phyloP scores from a whole-genome alignment of 2,329 filamentous ascomycete species.

The Aciculosporium take region DNA sequence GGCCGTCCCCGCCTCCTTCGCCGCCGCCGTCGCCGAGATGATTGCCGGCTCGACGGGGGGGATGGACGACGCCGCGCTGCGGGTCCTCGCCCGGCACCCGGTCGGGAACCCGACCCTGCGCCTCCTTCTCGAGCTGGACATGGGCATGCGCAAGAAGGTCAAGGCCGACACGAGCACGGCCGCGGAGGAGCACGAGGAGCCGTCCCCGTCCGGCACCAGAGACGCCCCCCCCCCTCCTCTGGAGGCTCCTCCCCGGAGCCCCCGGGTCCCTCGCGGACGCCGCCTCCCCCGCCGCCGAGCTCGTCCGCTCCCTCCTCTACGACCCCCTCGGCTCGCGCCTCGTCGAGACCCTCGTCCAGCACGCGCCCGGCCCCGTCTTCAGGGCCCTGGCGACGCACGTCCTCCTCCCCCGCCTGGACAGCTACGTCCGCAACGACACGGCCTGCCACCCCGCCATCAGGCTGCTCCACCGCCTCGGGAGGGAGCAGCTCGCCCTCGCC shows the following conservation, averaged over 20 bases:
- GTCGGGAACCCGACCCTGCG: slow-evolving; percentile 91
- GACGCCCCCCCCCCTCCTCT: slow-evolving; percentile 56
- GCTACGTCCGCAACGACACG: slow-evolving; percentile 75
- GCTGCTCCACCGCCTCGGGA: slow-evolving; percentile 69
- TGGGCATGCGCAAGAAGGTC: slow-evolving; percentile 59
- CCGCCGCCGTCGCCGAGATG: slow-evolving; percentile 63
- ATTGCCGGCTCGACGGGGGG: slow-evolving; percentile 60
- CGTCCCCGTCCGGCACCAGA: not conserved
- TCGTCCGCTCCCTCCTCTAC: slow-evolving; percentile 78
- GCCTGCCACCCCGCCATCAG: slow-evolving; percentile 77
- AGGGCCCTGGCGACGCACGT: slow-evolving; percentile 72
- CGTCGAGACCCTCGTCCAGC: slow-evolving; percentile 70
- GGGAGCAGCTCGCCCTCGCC: slow-evolving; percentile 67
- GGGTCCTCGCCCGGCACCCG: slow-evolving; percentile 73
- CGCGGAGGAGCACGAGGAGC: not conserved
- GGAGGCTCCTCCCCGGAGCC: slow-evolving; percentile 63
- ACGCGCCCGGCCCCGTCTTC: slow-evolving; percentile 77
- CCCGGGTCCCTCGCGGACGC: slow-evolving; percentile 56
- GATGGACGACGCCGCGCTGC: slow-evolving; percentile 66
- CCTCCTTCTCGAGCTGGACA: slow-evolving; percentile 73
- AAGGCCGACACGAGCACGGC: slow-evolving; percentile 20
- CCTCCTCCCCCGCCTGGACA: slow-evolving; percentile 66
- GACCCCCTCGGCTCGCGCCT: slow-evolving; percentile 82
- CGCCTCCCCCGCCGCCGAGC: slow-evolving; percentile 56
- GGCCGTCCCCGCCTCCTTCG: slow-evolving; percentile 66